Evolutionary conservation across 805 yeast genomes (phyloP), one percentile per base, ranked within the genome.

Genomic region (Yarrowia sp.): DNA sequence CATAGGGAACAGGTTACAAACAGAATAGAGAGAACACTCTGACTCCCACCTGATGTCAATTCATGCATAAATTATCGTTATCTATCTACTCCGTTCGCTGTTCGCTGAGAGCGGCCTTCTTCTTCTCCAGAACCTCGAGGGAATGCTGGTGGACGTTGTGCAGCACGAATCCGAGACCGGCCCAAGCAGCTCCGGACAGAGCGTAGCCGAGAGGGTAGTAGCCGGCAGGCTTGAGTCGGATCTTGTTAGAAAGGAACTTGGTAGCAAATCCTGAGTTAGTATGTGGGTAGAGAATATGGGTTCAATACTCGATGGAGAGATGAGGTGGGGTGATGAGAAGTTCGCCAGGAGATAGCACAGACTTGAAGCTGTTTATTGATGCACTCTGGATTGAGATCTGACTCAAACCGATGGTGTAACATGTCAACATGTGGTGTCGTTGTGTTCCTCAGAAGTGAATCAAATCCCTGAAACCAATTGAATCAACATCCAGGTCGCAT

Each of bases 171-270:
- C 81, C 81, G 9, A 77, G 70, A 22, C 75, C 79, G 19, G 74
- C 75, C 67, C 76, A 79, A 19, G 73, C 77, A 16, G 74, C 75
- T 8, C 75, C 78, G 8, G 77, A 74, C 53, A 70, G 70, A 36
- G 69, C 73, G 72, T 72, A 77, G 63, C 77, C 80, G 46, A 70
- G 64, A 22, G 79, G 80, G 71, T 72, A 76, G 75, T 74, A 76
- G 61, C 72, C 75, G 70, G 74, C 73, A 15, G 80, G 79, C 72
- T 75, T 77, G 70, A 72, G 77, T 52, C 76, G 78, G 52, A 75
- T 70, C 59, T 77, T 81, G 73, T 77, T 77, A 19, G 79, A 76
- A 15, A 75, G 71, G 40, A 75, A 78, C 68, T 72, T 73, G 58
- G 70, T 71, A 32, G 70, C 65, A 50, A 70, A 59, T 49, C 75